These are phyloP conservation scores for Botrytis squamosa DNA, from an alignment of 2,329 filamentous ascomycete species.

Conservation along the genomic window DNA sequence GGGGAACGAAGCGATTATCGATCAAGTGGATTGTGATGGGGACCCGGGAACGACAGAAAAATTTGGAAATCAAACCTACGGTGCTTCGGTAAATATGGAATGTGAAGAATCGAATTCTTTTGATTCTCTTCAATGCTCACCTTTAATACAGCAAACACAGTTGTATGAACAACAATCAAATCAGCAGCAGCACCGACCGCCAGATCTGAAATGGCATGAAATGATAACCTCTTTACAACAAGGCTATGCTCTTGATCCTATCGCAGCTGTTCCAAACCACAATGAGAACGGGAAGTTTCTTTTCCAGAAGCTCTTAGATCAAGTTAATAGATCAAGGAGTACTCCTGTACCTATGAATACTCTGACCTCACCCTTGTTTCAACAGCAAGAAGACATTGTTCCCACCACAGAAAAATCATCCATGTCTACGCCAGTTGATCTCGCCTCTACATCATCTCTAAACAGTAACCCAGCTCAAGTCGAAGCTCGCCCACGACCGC, in stretches of 20 bases:
- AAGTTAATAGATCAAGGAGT: neutral
- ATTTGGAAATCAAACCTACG: neutral
- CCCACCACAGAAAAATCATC: neutral
- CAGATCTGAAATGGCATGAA: neutral
- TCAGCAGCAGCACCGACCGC: neutral
- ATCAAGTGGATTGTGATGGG: neutral
- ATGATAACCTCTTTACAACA: neutral
- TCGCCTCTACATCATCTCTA: neutral
- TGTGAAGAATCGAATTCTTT: neutral
- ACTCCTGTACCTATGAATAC: neutral
- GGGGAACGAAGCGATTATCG: neutral
- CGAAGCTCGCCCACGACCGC: neutral
- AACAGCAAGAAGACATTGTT: neutral
- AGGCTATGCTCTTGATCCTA: neutral
- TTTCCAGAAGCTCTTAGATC: neutral
- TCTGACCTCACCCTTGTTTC: neutral
- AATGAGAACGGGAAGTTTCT: neutral
- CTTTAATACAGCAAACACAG: neutral
- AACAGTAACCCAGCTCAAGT: neutral
- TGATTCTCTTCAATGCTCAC: neutral
- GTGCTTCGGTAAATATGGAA: neutral
- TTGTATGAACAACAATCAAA: neutral
- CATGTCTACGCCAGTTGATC: neutral
- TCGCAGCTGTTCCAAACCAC: neutral
- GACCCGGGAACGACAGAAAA: neutral